phyloP scores from a whole-genome alignment of 1,284 basidiomycete species.

The Sphagnurus paluster region DNA sequence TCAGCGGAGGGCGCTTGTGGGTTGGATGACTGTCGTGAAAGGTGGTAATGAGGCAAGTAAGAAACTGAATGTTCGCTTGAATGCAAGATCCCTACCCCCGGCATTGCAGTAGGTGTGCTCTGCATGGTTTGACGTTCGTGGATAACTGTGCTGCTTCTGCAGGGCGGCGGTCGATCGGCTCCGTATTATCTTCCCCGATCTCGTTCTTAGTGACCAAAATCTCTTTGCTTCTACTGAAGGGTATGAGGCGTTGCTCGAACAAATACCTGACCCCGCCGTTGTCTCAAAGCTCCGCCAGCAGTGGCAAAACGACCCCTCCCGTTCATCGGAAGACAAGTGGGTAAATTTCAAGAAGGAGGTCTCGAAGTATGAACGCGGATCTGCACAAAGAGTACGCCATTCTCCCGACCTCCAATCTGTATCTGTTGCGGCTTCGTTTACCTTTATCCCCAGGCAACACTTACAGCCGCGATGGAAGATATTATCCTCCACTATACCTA shows the following conservation, averaged over 20 bases:
- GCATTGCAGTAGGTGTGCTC: slow-evolving; percentile 58
- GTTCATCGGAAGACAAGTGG: slow-evolving; percentile 75
- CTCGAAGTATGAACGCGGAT: slow-evolving; percentile 30
- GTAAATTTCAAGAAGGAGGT: slow-evolving; percentile 54
- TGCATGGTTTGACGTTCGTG: slow-evolving; percentile 1
- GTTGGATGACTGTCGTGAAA: slow-evolving; percentile 85
- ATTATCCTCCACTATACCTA: slow-evolving; percentile 95
- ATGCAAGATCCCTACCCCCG: slow-evolving; percentile 62
- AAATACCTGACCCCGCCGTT: slow-evolving; percentile 68
- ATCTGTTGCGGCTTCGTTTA: slow-evolving; percentile 10
- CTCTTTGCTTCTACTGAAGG: slow-evolving; percentile 76
- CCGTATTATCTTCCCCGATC: slow-evolving; percentile 57
- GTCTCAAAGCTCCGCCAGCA: slow-evolving; percentile 49
- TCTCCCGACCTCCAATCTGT: not conserved
- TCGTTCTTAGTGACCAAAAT: slow-evolving; percentile 87
- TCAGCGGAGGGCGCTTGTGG: slow-evolving; percentile 84
- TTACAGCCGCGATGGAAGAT: slow-evolving; percentile 70
- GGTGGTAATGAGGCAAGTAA: slow-evolving; percentile 83
- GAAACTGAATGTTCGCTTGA: slow-evolving; percentile 76
- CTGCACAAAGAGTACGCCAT: slow-evolving; percentile 31
- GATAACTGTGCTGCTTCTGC: too few relatives aligned
- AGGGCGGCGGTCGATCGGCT: slow-evolving; percentile 59
- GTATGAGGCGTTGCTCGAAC: slow-evolving; percentile 73
- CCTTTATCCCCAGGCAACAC: slow-evolving; percentile 28
- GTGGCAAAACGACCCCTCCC: slow-evolving; percentile 63